Evolutionary conservation across 345 rosid species (phyloP).

Genomic region (Syzygium aqueum): DNA sequence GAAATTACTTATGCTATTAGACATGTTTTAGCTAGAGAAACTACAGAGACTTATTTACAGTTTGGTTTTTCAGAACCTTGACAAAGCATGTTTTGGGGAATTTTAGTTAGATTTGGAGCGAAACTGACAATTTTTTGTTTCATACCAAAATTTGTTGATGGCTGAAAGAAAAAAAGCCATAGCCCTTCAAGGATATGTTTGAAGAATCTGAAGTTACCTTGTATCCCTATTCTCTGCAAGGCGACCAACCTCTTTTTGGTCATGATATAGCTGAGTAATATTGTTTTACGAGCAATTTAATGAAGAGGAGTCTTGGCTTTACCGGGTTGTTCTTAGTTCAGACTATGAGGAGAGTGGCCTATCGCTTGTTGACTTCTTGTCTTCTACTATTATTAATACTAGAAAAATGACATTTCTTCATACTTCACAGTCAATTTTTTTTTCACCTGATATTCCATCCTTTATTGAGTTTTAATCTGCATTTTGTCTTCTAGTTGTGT

Average conservation of each 20-base stretch:
- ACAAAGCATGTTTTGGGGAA: neutral
- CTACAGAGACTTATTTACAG: neutral
- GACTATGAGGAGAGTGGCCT: neutral
- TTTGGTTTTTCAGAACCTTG: neutral
- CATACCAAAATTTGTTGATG: neutral
- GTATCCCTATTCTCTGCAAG: neutral
- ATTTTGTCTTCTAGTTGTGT: neutral
- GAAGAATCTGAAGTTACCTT: neutral
- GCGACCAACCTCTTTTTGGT: neutral
- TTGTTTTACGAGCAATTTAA: neutral
- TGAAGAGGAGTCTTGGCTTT: neutral
- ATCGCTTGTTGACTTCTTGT: neutral
- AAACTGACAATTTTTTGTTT: neutral
- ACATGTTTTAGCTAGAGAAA: neutral
- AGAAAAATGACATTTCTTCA: neutral
- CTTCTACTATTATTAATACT: neutral
- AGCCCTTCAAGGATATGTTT: neutral
- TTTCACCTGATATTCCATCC: neutral
- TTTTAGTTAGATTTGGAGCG: neutral
- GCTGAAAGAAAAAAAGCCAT: neutral
- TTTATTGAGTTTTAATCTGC: neutral
- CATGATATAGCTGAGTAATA: neutral
- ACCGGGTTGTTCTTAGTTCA: neutral
- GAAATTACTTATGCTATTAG: neutral
- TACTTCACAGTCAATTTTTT: neutral